phyloP scores from a whole-genome alignment of 768 basidiomycete species.

The Lactifluus hygrophoroides region DNA sequence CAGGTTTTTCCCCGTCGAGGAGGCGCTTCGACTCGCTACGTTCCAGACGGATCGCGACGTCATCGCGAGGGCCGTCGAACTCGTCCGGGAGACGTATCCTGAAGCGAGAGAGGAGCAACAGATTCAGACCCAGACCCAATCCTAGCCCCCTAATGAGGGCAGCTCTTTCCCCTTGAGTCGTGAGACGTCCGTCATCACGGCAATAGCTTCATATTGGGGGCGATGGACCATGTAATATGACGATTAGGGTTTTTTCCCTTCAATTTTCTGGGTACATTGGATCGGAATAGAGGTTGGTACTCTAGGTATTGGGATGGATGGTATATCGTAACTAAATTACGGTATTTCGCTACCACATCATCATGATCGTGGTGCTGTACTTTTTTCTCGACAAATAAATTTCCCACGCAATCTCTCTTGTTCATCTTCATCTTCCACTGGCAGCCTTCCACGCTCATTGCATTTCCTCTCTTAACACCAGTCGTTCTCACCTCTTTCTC shows the following conservation, averaged over 20 bases:
- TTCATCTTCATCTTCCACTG: no score
- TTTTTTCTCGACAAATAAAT: no score
- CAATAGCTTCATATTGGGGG: background rate
- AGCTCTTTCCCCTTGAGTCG: background rate
- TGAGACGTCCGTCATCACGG: background rate
- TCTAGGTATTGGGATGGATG: no score
- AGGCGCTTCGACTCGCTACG: slow-evolving; percentile 1
- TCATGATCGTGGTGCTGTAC: no score
- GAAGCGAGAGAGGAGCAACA: background rate
- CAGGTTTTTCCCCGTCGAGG: slow-evolving; percentile 3
- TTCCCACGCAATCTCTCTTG: no score
- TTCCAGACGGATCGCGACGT: slow-evolving; percentile 13
- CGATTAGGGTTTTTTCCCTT: background rate
- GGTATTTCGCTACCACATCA: no score
- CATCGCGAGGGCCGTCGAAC: slow-evolving; percentile 2
- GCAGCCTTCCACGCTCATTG: no score
- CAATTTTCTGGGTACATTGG: background rate
- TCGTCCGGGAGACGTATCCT: slow-evolving; percentile 7
- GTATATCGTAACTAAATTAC: no score
- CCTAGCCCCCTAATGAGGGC: no score
- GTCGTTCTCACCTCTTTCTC: no score
- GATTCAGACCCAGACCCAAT: background rate
- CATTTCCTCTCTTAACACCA: no score
- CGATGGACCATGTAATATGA: background rate
- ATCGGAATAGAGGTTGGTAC: background rate